Evolutionary conservation across 805 yeast genomes (phyloP), one percentile per base, ranked within the genome.

Genomic region (Brettanomyces nanus): DNA sequence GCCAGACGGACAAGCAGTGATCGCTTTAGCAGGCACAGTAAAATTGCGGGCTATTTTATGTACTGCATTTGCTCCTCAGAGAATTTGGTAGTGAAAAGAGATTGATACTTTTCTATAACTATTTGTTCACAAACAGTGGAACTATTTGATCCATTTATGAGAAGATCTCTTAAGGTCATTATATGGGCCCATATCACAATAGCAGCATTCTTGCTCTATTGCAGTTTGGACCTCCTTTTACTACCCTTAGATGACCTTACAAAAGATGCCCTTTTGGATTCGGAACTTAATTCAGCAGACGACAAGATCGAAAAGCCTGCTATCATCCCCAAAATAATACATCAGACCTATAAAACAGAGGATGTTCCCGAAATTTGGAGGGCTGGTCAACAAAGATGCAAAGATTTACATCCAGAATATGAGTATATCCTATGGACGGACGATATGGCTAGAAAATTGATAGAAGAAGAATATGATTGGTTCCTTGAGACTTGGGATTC

Each of bases 381-480:
- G 43, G 72, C 69, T 5, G 86, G 94, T 21, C 95, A 85, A 52
- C 71, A 77, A 54, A 73, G 74, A 19, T 85, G 95, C 54, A 69
- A 75, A 30, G 83, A 82, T 43, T 62, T 80, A 39, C 94, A 89
- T 55, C 90, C 92, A 1, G 96, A 86, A 59, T 89, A 84, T 54
- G 78, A 85, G 57, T 87, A 87, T 61, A 79, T 80, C 32, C 59
- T 87, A 26, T 87, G 97, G 97, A 89, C 96, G 4, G 96, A 87
- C 59, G 82, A 74, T 35, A 77, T 72, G 77, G 72, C 95, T 6
- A 67, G 85, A 38, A 77, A 80, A 33, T 89, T 89, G 53, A 85
- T 89, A 43, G 67, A 73, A 20, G 79, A 80, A 51, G 73, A 85
- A 46, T 89, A 80, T 54, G 82, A 90, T 2, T 89, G 96, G 96